A percentile compares a stretch with the other conserved stretches of the same genome.
phyloP scores from a whole-genome alignment of 441 rosid species.

The Gossypium lobatum region DNA sequence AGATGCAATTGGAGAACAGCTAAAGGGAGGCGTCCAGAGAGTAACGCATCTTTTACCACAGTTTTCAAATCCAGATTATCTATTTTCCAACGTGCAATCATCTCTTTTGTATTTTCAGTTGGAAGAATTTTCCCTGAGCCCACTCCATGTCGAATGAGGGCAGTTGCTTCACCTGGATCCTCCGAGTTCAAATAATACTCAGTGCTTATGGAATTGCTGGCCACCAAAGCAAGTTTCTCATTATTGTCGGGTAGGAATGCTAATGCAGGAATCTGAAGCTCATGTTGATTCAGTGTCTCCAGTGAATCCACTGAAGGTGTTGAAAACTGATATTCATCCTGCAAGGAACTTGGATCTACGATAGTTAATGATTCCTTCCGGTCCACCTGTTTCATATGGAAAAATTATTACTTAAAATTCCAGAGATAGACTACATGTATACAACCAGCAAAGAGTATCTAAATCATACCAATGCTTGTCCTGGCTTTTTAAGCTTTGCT shows the following conservation, averaged over 20 bases:
- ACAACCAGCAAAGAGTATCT: constrained; percentile 12
- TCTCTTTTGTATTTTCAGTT: constrained; percentile 89
- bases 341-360: constrained; percentile 33
- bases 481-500: constrained; percentile 64
- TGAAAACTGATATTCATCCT: constrained; percentile 59
- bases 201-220: constrained; percentile 38
- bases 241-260: constrained; percentile 21
- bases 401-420: constrained; percentile 20
- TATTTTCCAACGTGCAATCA: constrained; percentile 96
- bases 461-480: constrained; percentile 58
- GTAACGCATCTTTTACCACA: constrained; percentile 91
- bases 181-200: constrained; percentile 33
- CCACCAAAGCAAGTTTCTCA: constrained; percentile 56
- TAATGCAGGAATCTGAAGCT: constrained; percentile 24
- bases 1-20: constrained; percentile 99
- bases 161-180: constrained; percentile 46
- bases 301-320: constrained; percentile 37
- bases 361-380: constrained; percentile 36
- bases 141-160: constrained; percentile 45
- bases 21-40: constrained; percentile 93
- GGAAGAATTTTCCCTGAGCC: constrained; percentile 52
- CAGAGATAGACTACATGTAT: constrained; percentile 19
- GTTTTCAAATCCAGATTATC: constrained; percentile 81
- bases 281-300: constrained; percentile 36
- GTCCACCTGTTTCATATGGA: constrained; percentile 46